Evolutionary conservation across 2,329 filamentous ascomycete species (phyloP), one percentile per base, ranked within the genome.

Genomic region (Diaporthe sp.): DNA sequence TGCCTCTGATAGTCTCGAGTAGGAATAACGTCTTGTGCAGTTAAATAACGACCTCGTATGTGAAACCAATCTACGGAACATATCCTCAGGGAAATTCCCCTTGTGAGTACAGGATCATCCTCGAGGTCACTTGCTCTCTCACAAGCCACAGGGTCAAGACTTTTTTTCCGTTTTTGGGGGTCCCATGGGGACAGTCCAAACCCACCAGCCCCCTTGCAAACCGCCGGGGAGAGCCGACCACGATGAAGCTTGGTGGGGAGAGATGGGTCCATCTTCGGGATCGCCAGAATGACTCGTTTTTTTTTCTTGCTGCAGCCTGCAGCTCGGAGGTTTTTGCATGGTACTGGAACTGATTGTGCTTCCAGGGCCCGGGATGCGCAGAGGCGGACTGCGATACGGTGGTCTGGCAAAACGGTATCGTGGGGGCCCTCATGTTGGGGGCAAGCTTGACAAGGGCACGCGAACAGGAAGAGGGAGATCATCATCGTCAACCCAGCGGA

Each of bases 211-310:
- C 68, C 69, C 69, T 45, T 71, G 69, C 69, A 71, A 71, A 71
- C 69, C 69, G 55, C 69, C 69, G 69, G 69, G 69, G 69, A 71
- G 30, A 71, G 69, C 69, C 69, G 69, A 71, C 45, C 33, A 38
- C 68, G 68, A 58, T 71, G 54, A 50, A 28, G 54, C 22, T 47
- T 47, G 54, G 54, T 45, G 68, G 68, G n/a, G 69, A 30, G 69
- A 30, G 33, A 52, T 42, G 69, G 69, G 55, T 50, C 69, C 33
- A 71, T 71, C 30, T 58, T 71, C 58, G 69, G 47, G 69, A 61
- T 71, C 69, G 69, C 35, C 69, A 52, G 33, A 58, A 55, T 71
- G 69, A 71, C 69, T 71, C 69, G 69, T 47, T 40, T 33, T 35
- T 25, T 54, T 47, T 40, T 33, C 25, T 25, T 54, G 25, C 50